Percentiles rank a stretch among this genome's conserved stretches.
phyloP scores from a whole-genome alignment of 139 green algal species.

The Closterium sp. region DNA sequence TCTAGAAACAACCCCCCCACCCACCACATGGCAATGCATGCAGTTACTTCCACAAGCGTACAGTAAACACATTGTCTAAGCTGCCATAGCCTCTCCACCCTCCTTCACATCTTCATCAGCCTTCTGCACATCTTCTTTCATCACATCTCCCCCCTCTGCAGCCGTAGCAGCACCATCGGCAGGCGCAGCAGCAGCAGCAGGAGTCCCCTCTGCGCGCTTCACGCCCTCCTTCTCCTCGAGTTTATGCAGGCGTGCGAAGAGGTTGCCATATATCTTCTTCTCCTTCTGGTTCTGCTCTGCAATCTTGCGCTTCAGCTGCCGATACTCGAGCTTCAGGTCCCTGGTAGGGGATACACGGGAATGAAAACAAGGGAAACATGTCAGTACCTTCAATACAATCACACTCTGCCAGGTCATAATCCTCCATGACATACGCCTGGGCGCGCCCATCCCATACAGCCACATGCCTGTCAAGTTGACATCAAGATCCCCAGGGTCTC shows the following conservation, averaged over 20 bases:
- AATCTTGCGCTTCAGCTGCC: slow-evolving; percentile 34
- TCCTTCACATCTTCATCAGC: background rate
- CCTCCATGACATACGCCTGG: no score
- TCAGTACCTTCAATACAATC: no score
- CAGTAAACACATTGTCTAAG: no score
- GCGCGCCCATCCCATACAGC: no score
- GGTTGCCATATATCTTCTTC: slow-evolving; percentile 52
- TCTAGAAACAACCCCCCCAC: no score
- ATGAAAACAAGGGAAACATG: background rate
- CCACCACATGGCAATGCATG: no score
- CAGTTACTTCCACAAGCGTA: no score
- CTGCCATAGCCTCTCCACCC: background rate
- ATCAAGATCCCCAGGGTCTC: no score
- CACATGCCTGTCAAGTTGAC: no score
- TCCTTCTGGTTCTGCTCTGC: slow-evolving; percentile 47
- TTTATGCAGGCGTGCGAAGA: slow-evolving; percentile 40
- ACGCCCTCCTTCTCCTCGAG: slow-evolving; percentile 36
- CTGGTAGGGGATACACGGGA: background rate
- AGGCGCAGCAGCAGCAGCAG: background rate
- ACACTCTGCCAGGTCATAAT: no score
- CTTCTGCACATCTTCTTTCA: background rate
- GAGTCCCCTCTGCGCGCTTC: background rate
- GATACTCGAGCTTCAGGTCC: slow-evolving; percentile 25
- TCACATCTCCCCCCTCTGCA: background rate
- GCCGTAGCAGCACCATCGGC: background rate